A percentile compares a stretch with the other conserved stretches of the same genome.
Conservation (phyloP, 306 rosid genomes). For the Cucumis cinereus region DNA sequence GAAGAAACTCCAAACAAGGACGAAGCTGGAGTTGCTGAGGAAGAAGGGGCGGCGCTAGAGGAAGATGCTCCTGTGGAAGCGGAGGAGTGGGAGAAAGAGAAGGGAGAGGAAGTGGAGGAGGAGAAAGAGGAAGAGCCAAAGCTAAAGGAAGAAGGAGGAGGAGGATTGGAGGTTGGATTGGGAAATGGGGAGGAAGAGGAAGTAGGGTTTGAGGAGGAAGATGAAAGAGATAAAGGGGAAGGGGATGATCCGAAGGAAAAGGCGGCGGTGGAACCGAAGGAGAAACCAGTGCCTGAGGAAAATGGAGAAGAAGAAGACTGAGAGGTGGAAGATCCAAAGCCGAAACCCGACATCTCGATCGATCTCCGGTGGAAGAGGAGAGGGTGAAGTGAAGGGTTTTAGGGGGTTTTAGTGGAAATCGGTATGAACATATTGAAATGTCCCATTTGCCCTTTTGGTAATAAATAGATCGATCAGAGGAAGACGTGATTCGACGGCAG, state of each 20-base stretch:
- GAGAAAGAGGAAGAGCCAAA: slow-evolving; percentile 16
- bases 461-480: too few relatives aligned
- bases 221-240: neutral
- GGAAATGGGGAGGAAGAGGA: slow-evolving; percentile 22
- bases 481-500: too few relatives aligned
- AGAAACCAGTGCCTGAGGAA: slow-evolving; percentile 13
- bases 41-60: neutral
- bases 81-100: neutral
- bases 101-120: slow-evolving; percentile 16
- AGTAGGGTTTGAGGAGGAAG: slow-evolving; percentile 29
- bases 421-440: too few relatives aligned
- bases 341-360: slow-evolving; percentile 44
- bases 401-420: neutral
- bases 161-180: slow-evolving; percentile 6
- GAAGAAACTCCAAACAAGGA: neutral
- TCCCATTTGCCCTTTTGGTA: too few relatives aligned
- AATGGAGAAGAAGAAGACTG: slow-evolving; percentile 17
- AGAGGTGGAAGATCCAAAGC: slow-evolving; percentile 25
- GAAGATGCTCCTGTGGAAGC: neutral
- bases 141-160: slow-evolving; percentile 12
- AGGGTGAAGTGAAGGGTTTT: neutral
- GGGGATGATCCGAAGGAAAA: slow-evolving; percentile 24
- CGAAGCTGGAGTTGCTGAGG: slow-evolving; percentile 1
- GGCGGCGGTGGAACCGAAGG: slow-evolving; percentile 11
- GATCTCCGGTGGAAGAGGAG: neutral